Evolutionary conservation across 306 rosid genomes (phyloP), one percentile per base, ranked within the genome.

Genomic region (Dicorynia guianensis): DNA sequence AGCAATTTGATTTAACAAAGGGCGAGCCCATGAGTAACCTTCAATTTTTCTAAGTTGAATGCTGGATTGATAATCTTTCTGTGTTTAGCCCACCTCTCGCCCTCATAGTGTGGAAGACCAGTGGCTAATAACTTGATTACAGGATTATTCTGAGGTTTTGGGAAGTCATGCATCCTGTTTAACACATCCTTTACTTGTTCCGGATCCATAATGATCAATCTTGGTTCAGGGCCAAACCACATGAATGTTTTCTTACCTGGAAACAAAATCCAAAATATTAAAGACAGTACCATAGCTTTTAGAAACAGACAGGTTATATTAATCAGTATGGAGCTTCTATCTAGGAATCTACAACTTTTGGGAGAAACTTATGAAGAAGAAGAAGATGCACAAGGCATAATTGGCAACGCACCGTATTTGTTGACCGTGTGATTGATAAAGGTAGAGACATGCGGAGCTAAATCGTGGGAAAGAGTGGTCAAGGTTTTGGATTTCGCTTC

Each of bases 171-270:
- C 1, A 7, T 7, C 19, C 67, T 85, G 36, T 30, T 33, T 9
- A 85, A 71, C 14, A 85, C 40, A 7, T 83, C 76, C 63, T 81
- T 85, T 14, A 88, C 4, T 36, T 69, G 66, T 3, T 83, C 86
- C 5, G 89, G 87, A 6, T 88, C 72, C 19, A 49, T 81, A 5
- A 88, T 76, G 12, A 38, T 58, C 50, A 88, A 78, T 48, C 80
- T 86, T 54, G 87, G 87, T 20, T 3, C 33, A 3, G 90, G 47
- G 4, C 93, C 93, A 40, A 46, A 14, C 87, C 93, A 90, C 5
- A 67, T 57, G 52, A 84, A 86, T 15, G 65, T 88, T 64, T 88
- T 81, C 69, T 86, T 82, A 3, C 93, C 91, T 88, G 30, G n/a
- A 25, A 25, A 25, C 30, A 25, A 25, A 25, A 25, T 25, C 30